Base-by-base conservation (phyloP, 2,329 filamentous ascomycete species). In the Botrytis hyacinthi region DNA sequence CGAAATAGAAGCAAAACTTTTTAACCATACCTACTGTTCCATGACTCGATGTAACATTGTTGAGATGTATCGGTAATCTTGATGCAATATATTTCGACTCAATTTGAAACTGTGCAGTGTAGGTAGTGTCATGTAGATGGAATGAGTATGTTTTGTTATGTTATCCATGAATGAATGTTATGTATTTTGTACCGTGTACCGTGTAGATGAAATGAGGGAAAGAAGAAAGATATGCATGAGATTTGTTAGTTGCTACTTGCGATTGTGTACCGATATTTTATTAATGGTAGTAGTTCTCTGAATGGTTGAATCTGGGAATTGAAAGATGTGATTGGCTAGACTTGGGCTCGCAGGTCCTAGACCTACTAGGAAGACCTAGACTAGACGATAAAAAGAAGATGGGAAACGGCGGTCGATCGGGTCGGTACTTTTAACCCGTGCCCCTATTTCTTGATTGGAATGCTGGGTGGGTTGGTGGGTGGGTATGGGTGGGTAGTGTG, bases 1-100 rank as follows among this genome's bases (percentile, higher is more conserved):
- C 40, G 22, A 67, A 68, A 59, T 60, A n/a, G 61, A 72, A 72
- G 70, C 20, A 26, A 62, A 71, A 57, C 26, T 22, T 54, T 29
- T 69, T 51, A n/a, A 65, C 9, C 37, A 62, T 48, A 6, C 62
- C 3, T n/a, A 10, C 29, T 35, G 14, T 46, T 46, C 42, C 44
- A 48, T 22, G 57, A 32, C 57, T 60, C 9, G 20, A 60, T 14
- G 9, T 20, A 32, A 37, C 12, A 35, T 37, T 26, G 32, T 37
- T 35, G 57, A 37, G 20, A 37, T 22, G 57, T 37, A n/a, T 2
- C 26, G 48, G 57, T 60, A 35, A 37, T 60, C 18, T 60, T 60
- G 57, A 35, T 35, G 32, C 29, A 26, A 60, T 60, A 8, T 35
- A 60, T 60, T 22, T 20, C 18, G 32, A 37, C 16, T 60, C 6